A percentile compares a stretch with the other conserved stretches of the same genome.
Evolutionary conservation across 169 alveolate genomes (phyloP).

Genomic region (Sarcocystis neurona): DNA sequence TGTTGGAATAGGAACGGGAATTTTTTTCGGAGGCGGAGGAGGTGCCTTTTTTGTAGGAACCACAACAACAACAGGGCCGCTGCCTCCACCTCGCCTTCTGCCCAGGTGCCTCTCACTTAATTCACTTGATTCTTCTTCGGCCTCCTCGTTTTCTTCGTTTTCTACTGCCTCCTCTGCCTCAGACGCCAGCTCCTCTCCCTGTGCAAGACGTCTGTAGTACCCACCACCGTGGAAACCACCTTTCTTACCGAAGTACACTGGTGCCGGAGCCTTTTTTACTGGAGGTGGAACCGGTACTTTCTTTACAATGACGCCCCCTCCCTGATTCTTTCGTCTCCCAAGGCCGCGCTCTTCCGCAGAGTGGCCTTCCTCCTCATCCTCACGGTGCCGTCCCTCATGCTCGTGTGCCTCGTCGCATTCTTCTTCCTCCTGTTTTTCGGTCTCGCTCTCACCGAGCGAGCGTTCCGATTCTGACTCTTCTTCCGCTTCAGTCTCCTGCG

Average conservation of each 20-base stretch:
- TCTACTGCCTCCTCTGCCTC: neutral
- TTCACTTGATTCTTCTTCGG: too few species aligned
- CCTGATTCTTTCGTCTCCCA: neutral
- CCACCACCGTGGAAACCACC: conserved; percentile 20
- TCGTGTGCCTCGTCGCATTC: too few species aligned
- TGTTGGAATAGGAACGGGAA: neutral
- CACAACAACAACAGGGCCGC: too few species aligned
- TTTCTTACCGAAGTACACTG: conserved; percentile 10
- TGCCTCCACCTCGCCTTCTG: neutral
- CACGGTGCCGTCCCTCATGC: too few species aligned
- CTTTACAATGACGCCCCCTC: neutral
- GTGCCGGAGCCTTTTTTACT: neutral
- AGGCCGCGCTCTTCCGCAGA: neutral
- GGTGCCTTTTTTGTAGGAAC: neutral
- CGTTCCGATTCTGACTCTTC: too few species aligned
- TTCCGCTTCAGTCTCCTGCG: neutral
- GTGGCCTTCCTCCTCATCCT: neutral
- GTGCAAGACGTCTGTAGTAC: conserved; percentile 11
- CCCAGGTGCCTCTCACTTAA: too few species aligned
- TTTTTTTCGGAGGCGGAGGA: conserved; percentile 2
- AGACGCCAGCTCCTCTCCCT: neutral
- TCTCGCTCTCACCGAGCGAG: too few species aligned
- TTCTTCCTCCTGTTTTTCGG: too few species aligned
- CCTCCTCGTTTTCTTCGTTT: neutral
- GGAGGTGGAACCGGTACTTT: neutral